Percentiles rank a stretch among this genome's conserved stretches.
Conservation (phyloP, 1,284 basidiomycete species). For the Mycena sp. region DNA sequence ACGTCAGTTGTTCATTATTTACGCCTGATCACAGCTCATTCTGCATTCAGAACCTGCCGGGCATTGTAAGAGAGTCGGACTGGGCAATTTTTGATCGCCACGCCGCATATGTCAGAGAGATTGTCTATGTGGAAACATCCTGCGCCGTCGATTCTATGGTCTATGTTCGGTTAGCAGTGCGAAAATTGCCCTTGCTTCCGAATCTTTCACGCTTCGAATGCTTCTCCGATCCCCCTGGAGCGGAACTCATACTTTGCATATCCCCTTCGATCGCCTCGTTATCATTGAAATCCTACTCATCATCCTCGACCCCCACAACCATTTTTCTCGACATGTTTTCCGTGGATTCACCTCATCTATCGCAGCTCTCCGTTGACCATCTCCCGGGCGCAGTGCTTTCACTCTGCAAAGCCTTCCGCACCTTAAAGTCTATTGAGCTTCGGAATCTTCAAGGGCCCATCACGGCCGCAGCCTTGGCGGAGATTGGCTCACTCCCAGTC, state of each 20-base stretch:
- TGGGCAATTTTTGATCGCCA: constrained; percentile 7
- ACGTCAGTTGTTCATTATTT: not conserved
- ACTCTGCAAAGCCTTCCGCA: not conserved
- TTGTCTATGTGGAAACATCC: not conserved
- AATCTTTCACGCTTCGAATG: not conserved
- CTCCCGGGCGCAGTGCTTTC: not conserved
- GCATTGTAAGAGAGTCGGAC: not conserved
- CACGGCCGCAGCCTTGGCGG: not conserved
- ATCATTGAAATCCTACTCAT: not conserved
- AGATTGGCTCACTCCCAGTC: not conserved
- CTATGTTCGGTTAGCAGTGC: constrained; percentile 2
- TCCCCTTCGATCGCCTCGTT: not conserved
- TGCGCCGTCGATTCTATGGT: not conserved
- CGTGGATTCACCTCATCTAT: not conserved
- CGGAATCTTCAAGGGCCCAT: not conserved
- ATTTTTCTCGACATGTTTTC: constrained; percentile 1
- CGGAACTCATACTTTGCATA: not conserved
- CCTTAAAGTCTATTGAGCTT: not conserved
- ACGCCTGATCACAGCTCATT: not conserved
- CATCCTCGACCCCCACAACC: not conserved
- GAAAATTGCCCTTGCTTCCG: not conserved
- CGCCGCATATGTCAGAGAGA: constrained; percentile 2
- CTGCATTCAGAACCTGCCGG: not conserved
- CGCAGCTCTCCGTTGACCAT: not conserved
- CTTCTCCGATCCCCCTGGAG: not conserved